A percentile compares a stretch with the other conserved stretches of the same genome.
Evolutionary conservation across 352 stramenopile species (phyloP).

Genomic region (Pythium aristosporum): DNA sequence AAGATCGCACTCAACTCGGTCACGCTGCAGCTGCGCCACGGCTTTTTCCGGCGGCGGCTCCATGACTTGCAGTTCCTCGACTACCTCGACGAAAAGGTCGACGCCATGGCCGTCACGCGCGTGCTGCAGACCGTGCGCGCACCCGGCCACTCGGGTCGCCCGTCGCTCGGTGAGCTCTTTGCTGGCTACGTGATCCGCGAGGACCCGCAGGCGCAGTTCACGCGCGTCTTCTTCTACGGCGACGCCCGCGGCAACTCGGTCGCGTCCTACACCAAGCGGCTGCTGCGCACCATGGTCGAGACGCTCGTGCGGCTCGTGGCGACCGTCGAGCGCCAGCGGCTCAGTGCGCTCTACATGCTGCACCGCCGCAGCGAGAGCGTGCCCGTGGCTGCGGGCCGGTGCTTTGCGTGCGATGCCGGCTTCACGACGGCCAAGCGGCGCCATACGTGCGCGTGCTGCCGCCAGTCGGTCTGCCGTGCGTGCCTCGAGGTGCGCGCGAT

Average conservation of each 20-base stretch:
- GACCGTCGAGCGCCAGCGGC: constrained; percentile 19
- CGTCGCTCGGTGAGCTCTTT: constrained; percentile 34
- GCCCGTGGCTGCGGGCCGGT: constrained; percentile 15
- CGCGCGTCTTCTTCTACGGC: constrained; percentile 65
- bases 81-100: constrained; percentile 52
- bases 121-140: constrained; percentile 53
- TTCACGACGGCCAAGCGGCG: constrained; percentile 1
- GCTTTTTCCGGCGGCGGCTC: constrained; percentile 40
- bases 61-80: constrained; percentile 60
- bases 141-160: neutral
- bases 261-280: neutral
- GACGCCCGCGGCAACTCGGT: neutral
- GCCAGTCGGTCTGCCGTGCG: constrained; percentile 8
- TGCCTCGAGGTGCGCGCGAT: constrained; percentile 17
- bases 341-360: constrained; percentile 11
- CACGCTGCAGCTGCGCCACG: constrained; percentile 52
- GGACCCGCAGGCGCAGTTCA: constrained; percentile 55
- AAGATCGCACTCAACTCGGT: constrained; percentile 54
- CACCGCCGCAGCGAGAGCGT: constrained; percentile 7
- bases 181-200: constrained; percentile 63
- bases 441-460: constrained; percentile 16
- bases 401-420: constrained; percentile 8
- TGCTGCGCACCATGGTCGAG: constrained; percentile 15
- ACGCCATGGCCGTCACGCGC: constrained; percentile 53
- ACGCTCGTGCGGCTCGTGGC: constrained; percentile 14